These are phyloP conservation scores for Dictyostelium citrinum DNA, from an alignment of 78 protist genomes.

Conservation along the genomic window DNA sequence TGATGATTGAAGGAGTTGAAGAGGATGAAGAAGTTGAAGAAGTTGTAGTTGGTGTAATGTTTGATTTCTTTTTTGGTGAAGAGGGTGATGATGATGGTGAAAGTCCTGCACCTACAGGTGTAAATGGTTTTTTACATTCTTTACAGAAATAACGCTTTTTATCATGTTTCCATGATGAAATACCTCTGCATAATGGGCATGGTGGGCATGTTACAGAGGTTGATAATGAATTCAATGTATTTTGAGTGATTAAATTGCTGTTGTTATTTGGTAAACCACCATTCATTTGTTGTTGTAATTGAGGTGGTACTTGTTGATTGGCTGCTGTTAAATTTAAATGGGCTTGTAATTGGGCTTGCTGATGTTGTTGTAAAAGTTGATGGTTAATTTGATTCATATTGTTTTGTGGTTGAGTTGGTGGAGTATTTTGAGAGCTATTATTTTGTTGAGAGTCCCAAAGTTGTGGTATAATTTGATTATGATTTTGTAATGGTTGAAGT, in stretches of 20 bases:
- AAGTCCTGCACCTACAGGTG: conserved; percentile 8
- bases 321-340: neutral
- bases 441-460: neutral
- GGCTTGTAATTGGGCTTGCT: neutral
- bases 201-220: neutral
- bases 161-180: conserved; percentile 74
- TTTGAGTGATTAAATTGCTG: neutral
- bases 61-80: neutral
- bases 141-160: conserved; percentile 77
- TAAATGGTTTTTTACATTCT: conserved; percentile 72
- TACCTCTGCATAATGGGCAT: conserved; percentile 41
- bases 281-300: neutral
- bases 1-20: neutral
- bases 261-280: neutral
- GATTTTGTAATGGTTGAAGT: conserved; percentile 24
- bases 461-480: conserved; percentile 8
- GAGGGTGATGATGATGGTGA: neutral
- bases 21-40: neutral
- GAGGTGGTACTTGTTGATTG: conserved; percentile 27
- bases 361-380: conserved; percentile 20
- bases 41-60: neutral
- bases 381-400: neutral
- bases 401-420: conserved; percentile 42
- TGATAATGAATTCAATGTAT: neutral
- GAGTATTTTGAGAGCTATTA: conserved; percentile 51